Evolutionary conservation across 2,329 filamentous ascomycete species (phyloP).

Genomic region (Trichoderma hamatum): DNA sequence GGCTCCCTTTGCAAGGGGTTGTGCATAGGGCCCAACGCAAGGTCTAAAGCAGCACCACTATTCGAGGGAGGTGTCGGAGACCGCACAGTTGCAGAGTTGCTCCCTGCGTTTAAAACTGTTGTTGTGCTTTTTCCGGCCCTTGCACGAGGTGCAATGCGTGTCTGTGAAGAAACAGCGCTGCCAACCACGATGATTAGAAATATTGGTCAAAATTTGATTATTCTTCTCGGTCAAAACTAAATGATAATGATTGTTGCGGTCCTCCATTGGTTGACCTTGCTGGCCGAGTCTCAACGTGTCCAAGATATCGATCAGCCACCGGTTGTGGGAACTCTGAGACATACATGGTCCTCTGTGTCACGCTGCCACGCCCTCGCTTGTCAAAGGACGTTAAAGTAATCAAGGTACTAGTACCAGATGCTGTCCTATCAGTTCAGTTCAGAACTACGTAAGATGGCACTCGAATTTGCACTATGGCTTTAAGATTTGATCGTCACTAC

Average conservation of each 20-base stretch:
- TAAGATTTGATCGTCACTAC: slow-evolving; percentile 8
- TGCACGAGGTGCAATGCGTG: background rate
- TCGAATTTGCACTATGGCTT: background rate
- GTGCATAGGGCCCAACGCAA: background rate
- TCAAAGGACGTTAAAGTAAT: background rate
- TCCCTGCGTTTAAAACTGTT: slow-evolving; percentile 12
- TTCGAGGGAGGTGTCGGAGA: slow-evolving; percentile 1
- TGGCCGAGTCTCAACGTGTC: background rate
- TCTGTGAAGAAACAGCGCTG: background rate
- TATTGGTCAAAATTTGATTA: background rate
- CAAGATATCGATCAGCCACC: slow-evolving; percentile 19
- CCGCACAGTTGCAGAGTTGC: slow-evolving; percentile 15
- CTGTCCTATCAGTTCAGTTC: background rate
- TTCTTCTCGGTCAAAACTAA: background rate
- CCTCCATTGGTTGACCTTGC: background rate
- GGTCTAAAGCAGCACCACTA: background rate
- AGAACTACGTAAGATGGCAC: background rate
- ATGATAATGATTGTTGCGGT: too few relatives aligned
- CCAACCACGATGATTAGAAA: background rate
- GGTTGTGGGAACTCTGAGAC: slow-evolving; percentile 13
- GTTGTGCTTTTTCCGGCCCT: background rate
- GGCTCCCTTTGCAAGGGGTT: slow-evolving; percentile 19
- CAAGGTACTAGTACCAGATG: background rate
- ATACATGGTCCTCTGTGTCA: slow-evolving; percentile 4
- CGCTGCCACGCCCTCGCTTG: background rate